Base-by-base conservation (phyloP, 1,284 basidiomycete species). In the Papiliotrema nemorosa region DNA sequence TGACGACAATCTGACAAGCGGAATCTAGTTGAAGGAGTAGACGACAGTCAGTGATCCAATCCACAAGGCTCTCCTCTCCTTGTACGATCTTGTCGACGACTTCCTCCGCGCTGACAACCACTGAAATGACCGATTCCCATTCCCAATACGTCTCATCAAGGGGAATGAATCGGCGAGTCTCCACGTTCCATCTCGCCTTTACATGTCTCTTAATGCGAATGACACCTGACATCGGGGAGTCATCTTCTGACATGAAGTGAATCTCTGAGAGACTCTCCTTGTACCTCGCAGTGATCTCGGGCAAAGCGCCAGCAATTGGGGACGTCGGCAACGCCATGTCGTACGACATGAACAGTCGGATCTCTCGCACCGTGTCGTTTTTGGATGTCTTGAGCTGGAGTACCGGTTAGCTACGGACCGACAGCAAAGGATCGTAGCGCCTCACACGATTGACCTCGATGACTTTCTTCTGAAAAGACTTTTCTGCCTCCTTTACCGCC, bases 61-160 rank as follows among this genome's bases (percentile, higher is more conserved):
- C 52, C 5, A 47, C 43, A 36, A 73, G 58, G 13, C 47, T 50
- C 18, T 59, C 52, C 13, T n/a, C 40, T 16, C 52, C 58, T n/a
- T 43, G 41, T 0, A 62, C 45, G 10, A 72, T 57, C 35, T 58
- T 67, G 35, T 70, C 71, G 4, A 73, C 65, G 13, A 74, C 41
- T 13, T 66, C 67, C 24, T 70, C 64, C 4, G 70, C 74, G 0
- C 60, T 57, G 7, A 69, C 47, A 14, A 74, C 50, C 7, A 76
- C 25, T 21, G 74, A 36, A 5, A 65, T 50, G 0, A 65, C 68
- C 1, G 50, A 43, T 34, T 76, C 58, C 84, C 83, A 69, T 42
- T 69, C 57, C 59, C 65, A 63, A 1, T 57, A 52, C 18, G 64
- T 54, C 3, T 51, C 22, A 3, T 59, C 59, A 2, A 76, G 55